Conservation (phyloP, 176 grass and related monocot species). For the Alopecurus myosuroides region DNA sequence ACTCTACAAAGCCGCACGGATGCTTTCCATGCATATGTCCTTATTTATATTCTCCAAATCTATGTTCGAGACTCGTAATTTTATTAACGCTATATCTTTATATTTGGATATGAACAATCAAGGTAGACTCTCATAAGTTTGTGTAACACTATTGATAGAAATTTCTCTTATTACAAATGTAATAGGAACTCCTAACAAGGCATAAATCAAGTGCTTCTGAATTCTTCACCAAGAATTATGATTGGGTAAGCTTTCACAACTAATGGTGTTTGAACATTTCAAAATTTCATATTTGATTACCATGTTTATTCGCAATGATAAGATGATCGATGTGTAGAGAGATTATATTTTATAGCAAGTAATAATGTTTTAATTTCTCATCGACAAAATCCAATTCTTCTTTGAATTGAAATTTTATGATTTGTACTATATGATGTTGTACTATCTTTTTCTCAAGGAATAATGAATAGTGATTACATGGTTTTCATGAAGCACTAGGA, state of each 20-base stretch:
- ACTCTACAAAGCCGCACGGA: neutral
- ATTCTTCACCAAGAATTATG: conserved; percentile 62
- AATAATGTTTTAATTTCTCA: neutral
- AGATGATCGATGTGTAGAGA: neutral
- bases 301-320: neutral
- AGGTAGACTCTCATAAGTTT: neutral
- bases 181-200: conserved; percentile 53
- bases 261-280: neutral
- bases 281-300: neutral
- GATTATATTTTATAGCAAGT: neutral
- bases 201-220: conserved; percentile 42
- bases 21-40: neutral
- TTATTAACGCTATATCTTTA: too few species aligned
- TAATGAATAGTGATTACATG: neutral
- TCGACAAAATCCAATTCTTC: neutral
- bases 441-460: neutral
- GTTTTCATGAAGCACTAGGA: neutral
- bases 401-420: neutral
- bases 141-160: neutral
- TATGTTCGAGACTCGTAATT: neutral
- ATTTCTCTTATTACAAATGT: neutral
- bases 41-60: neutral
- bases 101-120: neutral
- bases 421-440: neutral
- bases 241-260: conserved; percentile 36